phyloP scores from a whole-genome alignment of 1,139 yeast species.

The Kodamaea arcana region DNA sequence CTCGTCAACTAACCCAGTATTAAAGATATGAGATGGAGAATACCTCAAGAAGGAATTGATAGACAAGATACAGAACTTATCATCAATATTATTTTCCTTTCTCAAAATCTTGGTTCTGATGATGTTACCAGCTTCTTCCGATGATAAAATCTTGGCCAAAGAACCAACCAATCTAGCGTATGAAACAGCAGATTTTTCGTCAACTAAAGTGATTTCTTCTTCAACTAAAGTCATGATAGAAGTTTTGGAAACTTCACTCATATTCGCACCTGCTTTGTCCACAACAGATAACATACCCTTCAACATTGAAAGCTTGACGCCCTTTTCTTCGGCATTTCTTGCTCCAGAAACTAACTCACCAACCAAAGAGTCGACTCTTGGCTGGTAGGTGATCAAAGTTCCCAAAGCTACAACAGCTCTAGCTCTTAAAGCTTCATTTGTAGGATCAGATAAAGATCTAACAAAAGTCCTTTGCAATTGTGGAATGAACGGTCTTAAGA shows the following conservation, averaged over 20 bases:
- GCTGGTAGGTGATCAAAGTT: constrained; percentile 80
- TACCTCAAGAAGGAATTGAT: constrained; percentile 78
- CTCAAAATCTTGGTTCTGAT: constrained; percentile 58
- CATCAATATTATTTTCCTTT: constrained; percentile 17
- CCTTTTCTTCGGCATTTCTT: constrained; percentile 51
- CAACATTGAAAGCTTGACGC: constrained; percentile 81
- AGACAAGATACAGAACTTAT: constrained; percentile 63
- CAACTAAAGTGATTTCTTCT: constrained; percentile 53
- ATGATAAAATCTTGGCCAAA: constrained; percentile 60
- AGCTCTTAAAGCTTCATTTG: constrained; percentile 66
- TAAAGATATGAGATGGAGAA: constrained; percentile 60
- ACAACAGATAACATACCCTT: constrained; percentile 84
- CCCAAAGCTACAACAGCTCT: constrained; percentile 93
- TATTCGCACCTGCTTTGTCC: constrained; percentile 68
- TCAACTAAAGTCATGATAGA: constrained; percentile 73
- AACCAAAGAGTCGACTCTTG: constrained; percentile 90
- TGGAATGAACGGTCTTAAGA: constrained; percentile 92
- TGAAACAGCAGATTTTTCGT: constrained; percentile 62
- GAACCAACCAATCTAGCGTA: constrained; percentile 80
- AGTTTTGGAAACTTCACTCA: constrained; percentile 70
- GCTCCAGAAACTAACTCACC: constrained; percentile 80
- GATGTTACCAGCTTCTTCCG: constrained; percentile 62
- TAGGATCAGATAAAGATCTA: constrained; percentile 76
- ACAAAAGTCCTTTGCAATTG: constrained; percentile 97
- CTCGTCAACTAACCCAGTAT: constrained; percentile 45